Evolutionary conservation across 306 rosid genomes (phyloP).

Genomic region (Trichosanthes truncata): DNA sequence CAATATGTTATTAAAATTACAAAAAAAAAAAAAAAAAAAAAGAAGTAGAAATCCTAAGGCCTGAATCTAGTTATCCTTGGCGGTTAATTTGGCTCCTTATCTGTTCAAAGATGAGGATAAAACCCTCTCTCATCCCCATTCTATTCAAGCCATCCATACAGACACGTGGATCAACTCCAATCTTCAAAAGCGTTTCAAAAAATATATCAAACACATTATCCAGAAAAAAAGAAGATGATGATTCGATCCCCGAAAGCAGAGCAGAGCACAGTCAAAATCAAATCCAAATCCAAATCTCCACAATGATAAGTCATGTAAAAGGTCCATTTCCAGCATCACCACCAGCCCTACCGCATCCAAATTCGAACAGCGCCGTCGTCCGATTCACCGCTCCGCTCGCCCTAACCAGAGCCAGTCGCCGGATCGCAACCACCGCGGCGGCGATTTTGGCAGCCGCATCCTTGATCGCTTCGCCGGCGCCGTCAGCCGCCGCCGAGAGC

Average conservation of each 20-base stretch:
- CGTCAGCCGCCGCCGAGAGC: constrained; percentile 11
- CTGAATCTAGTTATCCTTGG: not conserved
- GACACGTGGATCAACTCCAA: not conserved
- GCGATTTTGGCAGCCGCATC: constrained; percentile 36
- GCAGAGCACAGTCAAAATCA: not conserved
- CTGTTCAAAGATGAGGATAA: not conserved
- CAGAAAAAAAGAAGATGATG: not conserved
- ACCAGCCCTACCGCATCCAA: not conserved
- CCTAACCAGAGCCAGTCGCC: constrained; percentile 4
- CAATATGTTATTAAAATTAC: no score
- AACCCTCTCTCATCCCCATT: not conserved
- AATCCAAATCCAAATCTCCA: not conserved
- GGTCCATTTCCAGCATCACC: not conserved
- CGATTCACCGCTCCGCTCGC: not conserved
- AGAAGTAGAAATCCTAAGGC: no score
- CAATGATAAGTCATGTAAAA: constrained; percentile 2
- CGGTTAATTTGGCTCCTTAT: no score
- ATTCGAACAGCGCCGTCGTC: not conserved
- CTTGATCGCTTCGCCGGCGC: constrained; percentile 20
- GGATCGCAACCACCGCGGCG: constrained; percentile 14
- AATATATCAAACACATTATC: not conserved
- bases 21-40: no score
- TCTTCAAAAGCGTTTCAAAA: not conserved
- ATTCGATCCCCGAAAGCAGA: not conserved
- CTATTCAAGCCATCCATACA: not conserved